Evolutionary conservation across 208 protist genomes (phyloP).

Genomic region (Wallacemonas sp.): DNA sequence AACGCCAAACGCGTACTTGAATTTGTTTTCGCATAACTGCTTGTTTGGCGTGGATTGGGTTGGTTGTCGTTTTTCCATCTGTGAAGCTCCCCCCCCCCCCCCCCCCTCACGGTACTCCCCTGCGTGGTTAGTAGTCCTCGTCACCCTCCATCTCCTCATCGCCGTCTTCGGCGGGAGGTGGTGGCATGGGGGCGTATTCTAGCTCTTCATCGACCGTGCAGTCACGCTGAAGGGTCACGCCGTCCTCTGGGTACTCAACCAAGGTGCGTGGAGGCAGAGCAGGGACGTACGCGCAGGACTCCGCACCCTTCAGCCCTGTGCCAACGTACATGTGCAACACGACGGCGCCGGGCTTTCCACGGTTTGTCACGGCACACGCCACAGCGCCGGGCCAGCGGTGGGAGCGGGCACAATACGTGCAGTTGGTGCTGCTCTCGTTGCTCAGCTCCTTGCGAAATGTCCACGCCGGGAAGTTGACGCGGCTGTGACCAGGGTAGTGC

Average conservation of each 20-base stretch:
- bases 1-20: too few relatives aligned
- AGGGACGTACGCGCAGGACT: slow-evolving; percentile 66
- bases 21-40: too few relatives aligned
- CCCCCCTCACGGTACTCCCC: too few relatives aligned
- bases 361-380: slow-evolving; percentile 70
- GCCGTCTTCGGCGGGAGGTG: slow-evolving; percentile 34
- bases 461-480: slow-evolving; percentile 75
- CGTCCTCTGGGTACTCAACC: slow-evolving; percentile 75
- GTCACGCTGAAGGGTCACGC: slow-evolving; percentile 75
- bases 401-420: slow-evolving; percentile 80
- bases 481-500: slow-evolving; percentile 74
- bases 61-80: too few relatives aligned
- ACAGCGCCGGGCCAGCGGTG: slow-evolving; percentile 86
- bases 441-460: slow-evolving; percentile 84
- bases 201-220: slow-evolving; percentile 88
- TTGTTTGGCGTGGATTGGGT: too few relatives aligned
- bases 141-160: slow-evolving; percentile 82
- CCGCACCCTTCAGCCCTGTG: slow-evolving; percentile 74
- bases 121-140: slow-evolving; percentile 33
- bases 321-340: slow-evolving; percentile 86
- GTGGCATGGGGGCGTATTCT: slow-evolving; percentile 77
- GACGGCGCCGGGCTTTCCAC: slow-evolving; percentile 64
- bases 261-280: slow-evolving; percentile 67
- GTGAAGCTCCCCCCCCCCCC: too few relatives aligned
- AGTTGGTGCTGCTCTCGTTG: slow-evolving; percentile 63